Base-by-base conservation (phyloP, 2,329 filamentous ascomycete genomes). In the Blumeria graminis region DNA sequence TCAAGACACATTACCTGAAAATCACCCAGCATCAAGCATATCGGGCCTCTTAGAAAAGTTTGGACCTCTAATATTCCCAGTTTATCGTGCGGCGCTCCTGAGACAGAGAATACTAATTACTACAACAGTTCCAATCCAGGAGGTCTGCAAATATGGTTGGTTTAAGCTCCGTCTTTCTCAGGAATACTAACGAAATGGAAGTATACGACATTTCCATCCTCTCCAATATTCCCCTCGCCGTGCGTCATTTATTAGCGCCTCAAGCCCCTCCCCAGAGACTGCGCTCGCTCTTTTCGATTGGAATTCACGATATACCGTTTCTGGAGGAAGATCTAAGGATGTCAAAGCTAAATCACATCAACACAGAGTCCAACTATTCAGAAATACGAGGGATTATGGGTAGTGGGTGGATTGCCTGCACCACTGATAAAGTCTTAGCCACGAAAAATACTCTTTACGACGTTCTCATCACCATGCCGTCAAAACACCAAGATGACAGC, bases 121-220 rank as follows among this genome's bases (percentile, higher is more conserved):
- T 32, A 83, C 84, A 16, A 81, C 89, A 67, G 82, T 89, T 10
- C 92, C 92, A 0, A 87, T 98, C 22, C 82, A 89, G 66, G 74
- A 80, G 63, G 77, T 80, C 56, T 96, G 90, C 71, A 86, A 94
- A 68, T 94, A 89, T 74, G 88, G 89, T 94, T 73, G 41, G 70
- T 52, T 45, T 22, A 16, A 10, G 6, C 13, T 32, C 43, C 9
- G 35, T 16, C 5, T 13, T 16, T 39, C 33, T n/a, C 7, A 16
- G 6, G n/a, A 14, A 34, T 9, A 32, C 56, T 56, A 41, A 56
- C 48, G 18, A 8, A 18, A 6, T 56, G 14, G n/a, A 52, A 90
- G 92, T 96, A 60, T 98, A 96, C 70, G 81, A 92, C 67, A 77
- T 96, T 55, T 95, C 90, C n/a, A 76, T 96, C 56, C 74, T 98